Evolutionary conservation across 208 protist genomes (phyloP).

Genomic region (Leishmania turanica): DNA sequence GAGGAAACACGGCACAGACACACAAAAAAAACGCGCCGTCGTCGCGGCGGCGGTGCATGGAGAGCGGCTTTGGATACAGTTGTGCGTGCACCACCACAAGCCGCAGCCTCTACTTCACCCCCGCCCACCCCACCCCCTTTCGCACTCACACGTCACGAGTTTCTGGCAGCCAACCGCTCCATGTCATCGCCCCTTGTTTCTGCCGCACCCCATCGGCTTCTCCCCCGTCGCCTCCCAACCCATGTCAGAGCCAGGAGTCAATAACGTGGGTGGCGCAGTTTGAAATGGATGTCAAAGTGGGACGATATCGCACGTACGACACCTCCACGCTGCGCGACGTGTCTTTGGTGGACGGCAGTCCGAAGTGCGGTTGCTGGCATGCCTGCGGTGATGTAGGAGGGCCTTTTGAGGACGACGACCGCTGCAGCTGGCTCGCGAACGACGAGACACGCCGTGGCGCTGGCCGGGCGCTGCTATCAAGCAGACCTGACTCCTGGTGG

Average conservation of each 20-base stretch:
- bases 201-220: neutral
- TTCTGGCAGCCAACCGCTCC: neutral
- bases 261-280: conserved; percentile 17
- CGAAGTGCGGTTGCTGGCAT: neutral
- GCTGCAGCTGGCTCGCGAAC: neutral
- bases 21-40: neutral
- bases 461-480: neutral
- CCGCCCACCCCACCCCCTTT: neutral
- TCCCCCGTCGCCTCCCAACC: neutral
- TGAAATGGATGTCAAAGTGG: neutral
- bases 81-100: neutral
- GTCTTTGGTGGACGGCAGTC: conserved; percentile 7
- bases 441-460: neutral
- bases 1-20: neutral
- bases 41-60: neutral
- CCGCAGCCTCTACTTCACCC: neutral
- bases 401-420: neutral
- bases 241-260: conserved; percentile 29
- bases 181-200: neutral
- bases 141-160: neutral
- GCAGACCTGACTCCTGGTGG: neutral
- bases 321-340: neutral
- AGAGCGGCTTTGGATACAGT: neutral
- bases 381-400: neutral
- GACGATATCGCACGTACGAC: neutral